Base-by-base conservation (phyloP, 306 rosid genomes). In the Luffa acutangula region DNA sequence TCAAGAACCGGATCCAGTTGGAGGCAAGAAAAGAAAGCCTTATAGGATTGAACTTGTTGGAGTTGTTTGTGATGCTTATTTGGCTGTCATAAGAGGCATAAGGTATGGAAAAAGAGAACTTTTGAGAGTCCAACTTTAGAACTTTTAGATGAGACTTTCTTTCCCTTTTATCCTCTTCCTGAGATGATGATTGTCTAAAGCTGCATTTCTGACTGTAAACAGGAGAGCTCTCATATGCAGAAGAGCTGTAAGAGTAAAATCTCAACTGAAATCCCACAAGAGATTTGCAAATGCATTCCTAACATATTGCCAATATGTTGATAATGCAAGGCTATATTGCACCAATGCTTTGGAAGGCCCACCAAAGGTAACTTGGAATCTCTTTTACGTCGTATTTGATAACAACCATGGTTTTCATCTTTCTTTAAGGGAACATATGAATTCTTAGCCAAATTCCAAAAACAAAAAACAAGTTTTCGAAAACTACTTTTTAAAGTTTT, bases 1-100 rank as follows among this genome's bases (percentile, higher is more conserved):
- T 51, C 92, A 89, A 82, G 93, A 90, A 80, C 93, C 89, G 10
- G 97, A 93, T 74, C 76, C 82, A 63, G 84, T 85, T 78, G 97
- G 75, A 48, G 97, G 91, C 52, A 93, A 86, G 80, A 91, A 52
- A 85, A 93, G 99, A 85, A 96, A 88, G 86, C 97, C 99, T 52
- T 96, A 96, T 84, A 87, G 99, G 84, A 89, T 96, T 85, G 98
- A 96, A 86, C 90, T 96, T 21, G 96, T 96, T 81, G 99, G 99
- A 82, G 94, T 93, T 80, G 94, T 96, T 13, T 96, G 99, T 63
- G 99, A 96, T 86, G 99, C 98, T 79, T 93, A 93, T 81, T 89
- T 93, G 60, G 97, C 97, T 48, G 97, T 91, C 75, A 82, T 89
- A 72, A 82, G 97, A 87, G 97, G 97, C 89, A 93, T 88, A 87